A percentile compares a stretch with the other conserved stretches of the same genome.
These are phyloP conservation scores for Asterochloris erici DNA, from an alignment of 139 green algal species.

Conservation along the genomic window DNA sequence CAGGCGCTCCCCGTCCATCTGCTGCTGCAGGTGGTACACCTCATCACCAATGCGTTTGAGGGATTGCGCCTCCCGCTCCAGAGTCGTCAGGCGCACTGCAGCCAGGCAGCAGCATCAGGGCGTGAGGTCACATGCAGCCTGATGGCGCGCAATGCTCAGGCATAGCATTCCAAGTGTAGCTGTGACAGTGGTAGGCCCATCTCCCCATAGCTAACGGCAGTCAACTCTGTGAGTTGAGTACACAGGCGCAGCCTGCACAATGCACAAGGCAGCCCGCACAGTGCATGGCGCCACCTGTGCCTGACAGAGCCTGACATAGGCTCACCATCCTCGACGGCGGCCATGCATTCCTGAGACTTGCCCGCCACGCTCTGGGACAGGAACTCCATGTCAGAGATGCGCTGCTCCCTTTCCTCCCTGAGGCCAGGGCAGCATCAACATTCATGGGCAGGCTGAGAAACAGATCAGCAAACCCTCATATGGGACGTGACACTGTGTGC, in stretches of 20 bases:
- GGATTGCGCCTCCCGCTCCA: conserved; percentile 23
- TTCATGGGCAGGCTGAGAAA: too few relatives aligned
- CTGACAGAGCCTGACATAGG: background rate
- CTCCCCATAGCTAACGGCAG: too few relatives aligned
- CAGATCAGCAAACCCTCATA: too few relatives aligned
- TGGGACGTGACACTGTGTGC: too few relatives aligned
- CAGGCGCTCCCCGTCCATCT: conserved; percentile 11
- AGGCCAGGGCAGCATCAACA: too few relatives aligned
- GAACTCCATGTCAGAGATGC: conserved; percentile 25
- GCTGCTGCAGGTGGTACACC: conserved; percentile 18
- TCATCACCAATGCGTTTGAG: conserved; percentile 21
- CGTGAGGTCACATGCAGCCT: background rate
- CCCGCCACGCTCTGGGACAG: conserved; percentile 4
- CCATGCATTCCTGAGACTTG: conserved; percentile 16
- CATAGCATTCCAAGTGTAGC: too few relatives aligned
- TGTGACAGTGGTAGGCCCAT: too few relatives aligned
- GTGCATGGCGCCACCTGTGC: too few relatives aligned
- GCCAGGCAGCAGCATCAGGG: background rate
- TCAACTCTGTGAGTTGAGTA: too few relatives aligned
- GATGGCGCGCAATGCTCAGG: too few relatives aligned
- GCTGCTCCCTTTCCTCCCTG: conserved; percentile 21
- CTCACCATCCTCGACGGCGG: conserved; percentile 22
- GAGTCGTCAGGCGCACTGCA: conserved; percentile 16
- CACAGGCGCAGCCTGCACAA: too few relatives aligned
- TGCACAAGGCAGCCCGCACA: too few relatives aligned